Evolutionary conservation across 345 rosid genomes (phyloP), one percentile per base, ranked within the genome.

Genomic region (Gossypium mustelinum): DNA sequence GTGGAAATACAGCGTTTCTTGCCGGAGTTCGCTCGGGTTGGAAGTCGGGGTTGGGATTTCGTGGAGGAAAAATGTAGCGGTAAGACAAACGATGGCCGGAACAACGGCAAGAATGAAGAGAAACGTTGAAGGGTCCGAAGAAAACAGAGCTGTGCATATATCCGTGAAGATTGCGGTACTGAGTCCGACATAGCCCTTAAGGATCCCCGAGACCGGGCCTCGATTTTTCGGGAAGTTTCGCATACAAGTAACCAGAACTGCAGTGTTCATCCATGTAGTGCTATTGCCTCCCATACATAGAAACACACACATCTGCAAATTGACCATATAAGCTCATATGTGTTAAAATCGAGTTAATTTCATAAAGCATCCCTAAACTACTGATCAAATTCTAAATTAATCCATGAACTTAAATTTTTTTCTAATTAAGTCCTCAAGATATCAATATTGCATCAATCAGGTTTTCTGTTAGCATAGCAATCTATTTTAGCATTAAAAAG

Each of bases 191-290:
- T 82, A 90, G 16, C 89, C 92, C 72, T 90, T 90, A 27, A 88
- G 85, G 22, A 88, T 85, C 47, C 90, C 94, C 0, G 90, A 83
- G 34, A 88, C 89, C 0, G 90, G 90, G 2, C 92, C 92, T 2
- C 90, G 89, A 44, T 83, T 90, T 39, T 75, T 78, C 2, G 84
- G 89, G 76, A 90, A 90, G 74, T 83, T 90, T 20, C 90, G 43
- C 76, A 90, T 83, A 77, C 92, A 88, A 17, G 94, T 86, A 34
- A 88, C 94, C 2, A 88, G 78, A 72, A 86, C 83, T 43, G 90
- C 90, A 27, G 94, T 90, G 86, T 86, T 87, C 88, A 89, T 85
- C 90, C 92, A 89, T 9, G 94, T 86, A 4, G 90, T 84, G 79
- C 90, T 88, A 73, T 89, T 88, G 17, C 89, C 90, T 57, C 89